A percentile compares a stretch with the other conserved stretches of the same genome.
Evolutionary conservation across 768 basidiomycete genomes (phyloP).

Genomic region (Mycena kentingensis): DNA sequence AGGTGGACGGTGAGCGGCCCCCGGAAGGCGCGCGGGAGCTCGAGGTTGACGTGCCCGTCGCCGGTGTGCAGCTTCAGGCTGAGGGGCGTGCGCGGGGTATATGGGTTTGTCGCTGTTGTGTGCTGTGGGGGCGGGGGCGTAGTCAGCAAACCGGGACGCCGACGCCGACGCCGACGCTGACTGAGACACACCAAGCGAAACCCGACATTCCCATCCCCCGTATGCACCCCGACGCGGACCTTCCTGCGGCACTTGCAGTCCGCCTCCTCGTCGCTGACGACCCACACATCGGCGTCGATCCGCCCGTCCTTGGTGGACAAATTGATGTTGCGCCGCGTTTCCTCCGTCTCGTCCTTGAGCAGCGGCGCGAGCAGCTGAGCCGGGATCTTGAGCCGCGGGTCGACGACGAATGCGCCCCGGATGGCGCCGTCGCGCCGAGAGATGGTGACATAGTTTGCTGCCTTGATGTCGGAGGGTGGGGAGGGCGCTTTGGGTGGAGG

Average conservation of each 20-base stretch:
- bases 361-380: slow-evolving; percentile 41
- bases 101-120: background rate
- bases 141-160: too few relatives aligned
- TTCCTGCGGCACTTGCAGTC: slow-evolving; percentile 14
- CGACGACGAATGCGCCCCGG: slow-evolving; percentile 43
- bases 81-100: slow-evolving; percentile 26
- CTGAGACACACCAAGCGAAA: slow-evolving; percentile 8
- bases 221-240: background rate
- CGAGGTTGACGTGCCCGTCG: slow-evolving; percentile 38
- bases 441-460: slow-evolving; percentile 37
- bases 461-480: slow-evolving; percentile 22
- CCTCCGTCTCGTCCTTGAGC: slow-evolving; percentile 35
- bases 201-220: background rate
- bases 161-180: too few relatives aligned
- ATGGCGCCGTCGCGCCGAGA: slow-evolving; percentile 32
- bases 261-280: slow-evolving; percentile 24
- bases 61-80: slow-evolving; percentile 26
- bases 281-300: slow-evolving; percentile 43
- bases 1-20: slow-evolving; percentile 39
- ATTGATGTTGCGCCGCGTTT: slow-evolving; percentile 40
- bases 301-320: slow-evolving; percentile 35
- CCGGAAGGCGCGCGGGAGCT: slow-evolving; percentile 43
- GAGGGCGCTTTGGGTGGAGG: background rate
- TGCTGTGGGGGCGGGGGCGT: background rate
- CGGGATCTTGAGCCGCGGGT: slow-evolving; percentile 45